Conservation (phyloP, 768 basidiomycete species). For the Boletus reticulatus region DNA sequence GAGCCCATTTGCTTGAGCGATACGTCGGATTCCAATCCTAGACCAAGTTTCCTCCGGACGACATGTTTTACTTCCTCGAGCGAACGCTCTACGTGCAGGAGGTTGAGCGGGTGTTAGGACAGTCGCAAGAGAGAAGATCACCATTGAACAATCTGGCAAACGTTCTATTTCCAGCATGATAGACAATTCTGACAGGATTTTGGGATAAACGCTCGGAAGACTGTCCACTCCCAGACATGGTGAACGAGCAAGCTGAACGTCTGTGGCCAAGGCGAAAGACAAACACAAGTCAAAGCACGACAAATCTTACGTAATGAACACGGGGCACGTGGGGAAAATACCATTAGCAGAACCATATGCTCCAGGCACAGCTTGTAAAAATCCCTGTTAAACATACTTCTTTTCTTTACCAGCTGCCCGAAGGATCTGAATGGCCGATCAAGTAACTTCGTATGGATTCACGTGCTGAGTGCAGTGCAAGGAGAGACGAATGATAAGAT, state of each 20-base stretch:
- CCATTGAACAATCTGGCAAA: conserved; percentile 46
- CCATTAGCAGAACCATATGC: too few species aligned
- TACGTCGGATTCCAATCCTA: conserved; percentile 37
- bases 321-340: too few species aligned
- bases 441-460: too few species aligned
- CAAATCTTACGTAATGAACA: conserved; percentile 4
- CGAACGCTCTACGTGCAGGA: conserved; percentile 48
- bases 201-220: background rate
- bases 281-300: background rate
- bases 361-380: too few species aligned
- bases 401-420: too few species aligned
- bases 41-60: conserved; percentile 59
- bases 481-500: too few species aligned
- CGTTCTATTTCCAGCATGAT: conserved; percentile 31
- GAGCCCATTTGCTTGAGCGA: conserved; percentile 53
- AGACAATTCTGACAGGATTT: conserved; percentile 33
- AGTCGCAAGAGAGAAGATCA: conserved; percentile 9
- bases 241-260: background rate
- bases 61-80: conserved; percentile 55
- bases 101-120: conserved; percentile 3
- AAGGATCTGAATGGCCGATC: too few species aligned
- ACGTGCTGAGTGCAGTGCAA: too few species aligned
- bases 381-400: too few species aligned
- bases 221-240: conserved; percentile 11
- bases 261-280: background rate